Conservation (phyloP, 2,329 filamentous ascomycete genomes). For the Colletotrichum nymphaeae region DNA sequence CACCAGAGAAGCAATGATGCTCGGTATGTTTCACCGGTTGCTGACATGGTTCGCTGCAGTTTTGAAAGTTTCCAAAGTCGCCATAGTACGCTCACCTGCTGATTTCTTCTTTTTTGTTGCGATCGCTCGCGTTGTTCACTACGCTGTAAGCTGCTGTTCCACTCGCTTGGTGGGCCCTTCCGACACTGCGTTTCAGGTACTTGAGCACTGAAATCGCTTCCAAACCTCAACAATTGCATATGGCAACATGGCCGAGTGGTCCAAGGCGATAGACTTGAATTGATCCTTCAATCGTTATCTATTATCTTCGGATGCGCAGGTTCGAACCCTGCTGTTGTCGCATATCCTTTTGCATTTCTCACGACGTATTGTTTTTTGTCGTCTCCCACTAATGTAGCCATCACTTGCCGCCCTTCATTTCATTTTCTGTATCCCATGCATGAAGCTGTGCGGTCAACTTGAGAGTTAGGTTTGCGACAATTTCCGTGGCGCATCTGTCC, state of each 20-base stretch:
- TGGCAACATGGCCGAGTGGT: slow-evolving; percentile 36
- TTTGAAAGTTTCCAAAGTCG: neutral
- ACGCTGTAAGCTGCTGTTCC: neutral
- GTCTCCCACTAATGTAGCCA: neutral
- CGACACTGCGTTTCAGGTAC: accelerated
- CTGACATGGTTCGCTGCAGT: neutral
- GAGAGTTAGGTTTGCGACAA: neutral
- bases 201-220: too few relatives aligned
- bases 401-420: neutral
- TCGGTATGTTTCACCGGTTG: neutral
- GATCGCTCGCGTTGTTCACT: neutral
- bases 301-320: slow-evolving; percentile 33
- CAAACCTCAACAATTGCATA: neutral
- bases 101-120: neutral
- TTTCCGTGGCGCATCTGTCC: neutral
- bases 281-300: slow-evolving; percentile 13
- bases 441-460: neutral
- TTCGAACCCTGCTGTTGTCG: slow-evolving; percentile 37
- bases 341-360: neutral
- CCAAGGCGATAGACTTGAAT: slow-evolving; percentile 35
- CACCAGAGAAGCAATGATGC: too few relatives aligned
- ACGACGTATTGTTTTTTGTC: neutral
- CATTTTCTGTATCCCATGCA: neutral
- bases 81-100: neutral
- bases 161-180: neutral